Evolutionary conservation across 2,329 filamentous ascomycete species (phyloP), one percentile per base, ranked within the genome.

Genomic region (Lasiodiplodia sp.): DNA sequence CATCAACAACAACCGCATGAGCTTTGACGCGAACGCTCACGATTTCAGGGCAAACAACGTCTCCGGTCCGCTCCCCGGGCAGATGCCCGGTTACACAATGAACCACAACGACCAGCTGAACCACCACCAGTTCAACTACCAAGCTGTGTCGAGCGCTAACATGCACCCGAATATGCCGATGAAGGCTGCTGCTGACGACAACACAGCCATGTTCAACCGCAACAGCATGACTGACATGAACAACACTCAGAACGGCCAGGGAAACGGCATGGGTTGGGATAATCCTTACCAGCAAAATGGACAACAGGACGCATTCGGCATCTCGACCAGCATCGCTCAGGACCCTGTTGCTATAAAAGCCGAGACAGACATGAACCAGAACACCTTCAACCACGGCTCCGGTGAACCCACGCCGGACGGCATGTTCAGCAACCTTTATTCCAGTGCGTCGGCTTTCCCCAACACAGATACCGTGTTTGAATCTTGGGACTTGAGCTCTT

Each of bases 351-450:
- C 78, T 74, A 75, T 80, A 77, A 84, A 83, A 78, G 75, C 78
- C 75, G 78, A 82, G 76, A 74, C 74, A 73, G 75, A 78, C 75
- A 78, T 82, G 75, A 82, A 82, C 72, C 73, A 74, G 68, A 74
- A 44, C 77, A 78, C 71, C 81, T 80, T 72, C 79, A 69, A 68
- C 67, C 73, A 64, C 72, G 77, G 75, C 74, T 75, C 78, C 72
- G 78, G 80, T 76, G 81, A 83, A 75, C 76, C 79, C 74, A 78
- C 78, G 72, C 79, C 81, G 77, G 80, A 83, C 72, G 82, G 77
- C 77, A 82, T 84, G 79, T 83, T 84, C 79, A 81, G 78, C 78
- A 80, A 79, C 75, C 77, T 84, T 62, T 84, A 83, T 74, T 81
- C 82, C 75, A 80, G 82, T 73, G 75, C 78, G 73, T 74, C 78